Conservation (phyloP, 2,329 filamentous ascomycete species). For the Metarhizium rileyi region DNA sequence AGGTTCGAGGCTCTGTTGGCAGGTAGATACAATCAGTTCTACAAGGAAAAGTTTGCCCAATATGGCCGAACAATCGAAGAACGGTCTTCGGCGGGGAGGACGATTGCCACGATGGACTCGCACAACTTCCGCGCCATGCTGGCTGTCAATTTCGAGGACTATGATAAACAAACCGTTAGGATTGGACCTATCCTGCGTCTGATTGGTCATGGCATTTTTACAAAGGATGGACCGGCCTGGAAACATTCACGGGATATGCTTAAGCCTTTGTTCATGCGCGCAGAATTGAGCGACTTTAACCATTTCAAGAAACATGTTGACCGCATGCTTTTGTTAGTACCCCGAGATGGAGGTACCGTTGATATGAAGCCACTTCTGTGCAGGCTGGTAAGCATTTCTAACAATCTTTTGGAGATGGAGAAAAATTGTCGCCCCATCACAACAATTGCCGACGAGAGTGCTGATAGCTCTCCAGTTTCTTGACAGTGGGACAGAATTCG, state of each 20-base stretch:
- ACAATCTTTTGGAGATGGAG: background rate
- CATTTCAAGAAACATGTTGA: conserved; percentile 7
- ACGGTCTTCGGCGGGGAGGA: conserved; percentile 1
- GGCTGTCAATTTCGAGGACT: conserved; percentile 4
- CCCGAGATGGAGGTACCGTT: conserved; percentile 2
- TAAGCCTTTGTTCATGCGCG: conserved; percentile 3
- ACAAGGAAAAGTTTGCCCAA: conserved; percentile 2
- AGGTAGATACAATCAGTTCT: conserved; percentile 4
- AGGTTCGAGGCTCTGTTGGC: background rate
- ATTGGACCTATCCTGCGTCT: conserved; percentile 2
- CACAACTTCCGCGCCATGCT: conserved; percentile 7
- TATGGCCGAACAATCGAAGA: conserved; percentile 4
- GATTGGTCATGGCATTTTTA: conserved; percentile 5
- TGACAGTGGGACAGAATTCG: conserved; percentile 6
- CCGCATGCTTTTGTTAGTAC: conserved; percentile 3
- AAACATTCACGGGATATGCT: conserved; percentile 5
- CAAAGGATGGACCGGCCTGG: conserved; percentile 5
- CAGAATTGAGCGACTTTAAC: conserved; percentile 5
- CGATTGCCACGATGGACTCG: conserved; percentile 2
- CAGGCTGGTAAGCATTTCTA: conserved; percentile 3
- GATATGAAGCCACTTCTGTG: conserved; percentile 3
- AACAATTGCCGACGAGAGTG: background rate
- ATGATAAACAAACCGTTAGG: conserved; percentile 2
- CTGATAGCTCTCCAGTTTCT: conserved; percentile 3
- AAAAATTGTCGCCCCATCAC: background rate